These are phyloP conservation scores for Verticillium dahliae DNA, from an alignment of 2,329 filamentous ascomycete species.

Conservation along the genomic window DNA sequence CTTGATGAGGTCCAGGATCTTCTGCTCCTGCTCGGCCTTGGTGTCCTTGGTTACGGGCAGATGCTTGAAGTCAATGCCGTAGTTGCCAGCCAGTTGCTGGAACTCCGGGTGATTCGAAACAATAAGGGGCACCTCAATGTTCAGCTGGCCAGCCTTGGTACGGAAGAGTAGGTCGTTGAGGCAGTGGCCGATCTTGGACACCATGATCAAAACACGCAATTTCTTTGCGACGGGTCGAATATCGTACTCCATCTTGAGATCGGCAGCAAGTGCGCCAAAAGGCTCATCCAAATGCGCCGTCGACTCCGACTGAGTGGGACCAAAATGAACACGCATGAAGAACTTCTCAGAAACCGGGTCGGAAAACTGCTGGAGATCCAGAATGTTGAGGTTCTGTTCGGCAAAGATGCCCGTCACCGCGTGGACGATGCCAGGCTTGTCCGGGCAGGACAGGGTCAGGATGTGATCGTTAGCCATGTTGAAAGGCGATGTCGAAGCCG, in stretches of 20 bases:
- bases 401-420: slow-evolving; percentile 75
- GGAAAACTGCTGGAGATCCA: slow-evolving; percentile 80
- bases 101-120: slow-evolving; percentile 80
- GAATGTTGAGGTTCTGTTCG: slow-evolving; percentile 67
- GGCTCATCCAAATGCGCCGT: slow-evolving; percentile 46
- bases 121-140: slow-evolving; percentile 69
- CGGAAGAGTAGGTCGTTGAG: slow-evolving; percentile 80
- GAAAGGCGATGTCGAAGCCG: slow-evolving; percentile 1
- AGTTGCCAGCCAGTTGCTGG: slow-evolving; percentile 59
- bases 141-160: slow-evolving; percentile 65
- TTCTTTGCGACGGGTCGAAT: slow-evolving; percentile 63
- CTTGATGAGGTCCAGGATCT: slow-evolving; percentile 63
- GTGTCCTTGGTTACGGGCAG: slow-evolving; percentile 74
- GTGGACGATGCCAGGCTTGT: slow-evolving; percentile 79
- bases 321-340: slow-evolving; percentile 87
- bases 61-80: slow-evolving; percentile 74
- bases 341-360: slow-evolving; percentile 69
- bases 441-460: slow-evolving; percentile 76
- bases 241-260: slow-evolving; percentile 65
- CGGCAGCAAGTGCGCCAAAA: slow-evolving; percentile 54
- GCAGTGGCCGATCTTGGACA: slow-evolving; percentile 83
- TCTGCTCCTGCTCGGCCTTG: slow-evolving; percentile 65
- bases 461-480: slow-evolving; percentile 54
- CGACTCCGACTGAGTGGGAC: slow-evolving; percentile 44
- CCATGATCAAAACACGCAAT: slow-evolving; percentile 77